Evolutionary conservation across 768 basidiomycete species (phyloP).

Genomic region (Trametes meyenii): DNA sequence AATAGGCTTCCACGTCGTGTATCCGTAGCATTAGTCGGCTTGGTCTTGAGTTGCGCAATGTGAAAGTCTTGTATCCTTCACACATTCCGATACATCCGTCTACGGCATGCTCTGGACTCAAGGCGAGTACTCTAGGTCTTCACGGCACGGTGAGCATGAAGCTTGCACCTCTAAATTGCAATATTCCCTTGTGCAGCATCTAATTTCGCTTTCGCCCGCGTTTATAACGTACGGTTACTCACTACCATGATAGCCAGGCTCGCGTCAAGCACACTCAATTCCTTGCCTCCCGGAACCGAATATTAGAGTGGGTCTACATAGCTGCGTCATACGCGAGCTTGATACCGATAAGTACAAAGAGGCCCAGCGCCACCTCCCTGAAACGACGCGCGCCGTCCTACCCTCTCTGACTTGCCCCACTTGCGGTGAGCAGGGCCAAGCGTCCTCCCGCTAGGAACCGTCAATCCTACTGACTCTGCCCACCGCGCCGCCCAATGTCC

Average conservation of each 20-base stretch:
- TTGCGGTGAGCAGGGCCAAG: too few species aligned
- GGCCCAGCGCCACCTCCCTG: neutral
- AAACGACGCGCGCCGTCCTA: too few species aligned
- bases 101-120: too few species aligned
- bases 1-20: constrained; percentile 14
- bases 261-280: neutral
- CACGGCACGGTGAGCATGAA: too few species aligned
- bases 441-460: too few species aligned
- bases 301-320: neutral
- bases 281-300: neutral
- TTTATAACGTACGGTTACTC: neutral
- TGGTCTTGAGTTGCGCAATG: constrained; percentile 15
- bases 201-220: too few species aligned
- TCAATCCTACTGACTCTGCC: too few species aligned
- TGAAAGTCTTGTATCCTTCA: constrained; percentile 23
- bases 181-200: too few species aligned
- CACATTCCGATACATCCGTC: neutral
- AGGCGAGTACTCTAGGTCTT: too few species aligned
- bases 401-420: too few species aligned
- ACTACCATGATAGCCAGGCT: neutral
- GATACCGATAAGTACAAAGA: neutral
- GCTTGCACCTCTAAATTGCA: too few species aligned
- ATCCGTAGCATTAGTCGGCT: constrained; percentile 19
- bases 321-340: neutral
- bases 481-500: too few species aligned